Evolutionary conservation across 768 basidiomycete genomes (phyloP).

Genomic region (Suillus sp.): DNA sequence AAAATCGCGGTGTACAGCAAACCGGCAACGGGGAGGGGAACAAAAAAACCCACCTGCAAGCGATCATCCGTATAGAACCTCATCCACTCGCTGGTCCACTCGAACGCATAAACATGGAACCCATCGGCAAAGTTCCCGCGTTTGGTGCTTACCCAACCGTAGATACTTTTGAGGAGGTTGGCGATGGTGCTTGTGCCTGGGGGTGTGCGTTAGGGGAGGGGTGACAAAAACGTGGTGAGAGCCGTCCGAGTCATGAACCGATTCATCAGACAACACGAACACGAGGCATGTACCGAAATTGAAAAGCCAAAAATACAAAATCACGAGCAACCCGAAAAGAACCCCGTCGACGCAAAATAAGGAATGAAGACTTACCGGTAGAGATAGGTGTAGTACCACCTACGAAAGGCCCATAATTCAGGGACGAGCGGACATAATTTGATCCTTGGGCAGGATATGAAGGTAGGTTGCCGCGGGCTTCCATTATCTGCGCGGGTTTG

Average conservation of each 20-base stretch:
- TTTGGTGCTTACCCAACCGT: conserved; percentile 39
- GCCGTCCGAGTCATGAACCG: too few relatives aligned
- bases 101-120: conserved; percentile 58
- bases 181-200: conserved; percentile 9
- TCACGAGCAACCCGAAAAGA: neutral
- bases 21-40: neutral
- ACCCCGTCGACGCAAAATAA: neutral
- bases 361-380: conserved; percentile 17
- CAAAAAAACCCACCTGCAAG: conserved; percentile 28
- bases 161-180: conserved; percentile 38
- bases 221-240: neutral
- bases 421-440: conserved; percentile 53
- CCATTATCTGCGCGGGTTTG: conserved; percentile 44
- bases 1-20: neutral
- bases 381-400: conserved; percentile 35
- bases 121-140: conserved; percentile 47
- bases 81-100: conserved; percentile 61
- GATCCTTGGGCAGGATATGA: conserved; percentile 44
- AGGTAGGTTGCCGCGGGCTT: conserved; percentile 51
- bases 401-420: conserved; percentile 68
- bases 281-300: neutral
- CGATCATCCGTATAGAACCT: conserved; percentile 55
- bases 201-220: conserved; percentile 10
- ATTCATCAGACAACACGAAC: too few relatives aligned
- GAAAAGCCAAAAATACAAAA: conserved; percentile 1